These are phyloP conservation scores for Phaeosphaeriaceae sp. DNA, from an alignment of 2,329 filamentous ascomycete genomes.

Conservation along the genomic window DNA sequence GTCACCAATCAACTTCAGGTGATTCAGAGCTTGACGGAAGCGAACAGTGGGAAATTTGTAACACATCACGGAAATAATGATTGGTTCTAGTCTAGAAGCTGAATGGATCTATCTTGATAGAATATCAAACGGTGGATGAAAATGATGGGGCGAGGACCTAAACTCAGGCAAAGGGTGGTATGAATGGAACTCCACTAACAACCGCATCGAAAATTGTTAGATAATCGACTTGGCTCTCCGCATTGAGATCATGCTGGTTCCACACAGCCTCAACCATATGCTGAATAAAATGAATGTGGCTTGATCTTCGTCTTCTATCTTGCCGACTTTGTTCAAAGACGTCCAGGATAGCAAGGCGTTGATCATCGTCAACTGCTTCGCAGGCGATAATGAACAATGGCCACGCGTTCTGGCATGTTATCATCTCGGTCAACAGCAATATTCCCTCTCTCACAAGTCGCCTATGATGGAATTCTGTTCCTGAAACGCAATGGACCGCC, in stretches of 20 bases:
- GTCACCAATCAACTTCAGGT: conserved; percentile 13
- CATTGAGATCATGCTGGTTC: conserved; percentile 19
- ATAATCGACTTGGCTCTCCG: conserved; percentile 14
- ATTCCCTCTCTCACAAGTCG: conserved; percentile 20
- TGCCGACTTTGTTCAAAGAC: conserved; percentile 16
- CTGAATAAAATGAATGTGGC: conserved; percentile 17
- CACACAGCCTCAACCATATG: conserved; percentile 16
- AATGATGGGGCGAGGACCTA: not conserved
- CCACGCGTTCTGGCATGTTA: conserved; percentile 20
- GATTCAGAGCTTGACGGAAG: conserved; percentile 12
- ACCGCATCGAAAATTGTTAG: conserved; percentile 18
- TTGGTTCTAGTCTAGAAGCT: not conserved
- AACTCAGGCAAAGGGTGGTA: conserved; percentile 19
- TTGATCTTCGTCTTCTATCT: conserved; percentile 17
- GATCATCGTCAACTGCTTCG: conserved; percentile 15
- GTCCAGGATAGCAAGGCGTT: conserved; percentile 16
- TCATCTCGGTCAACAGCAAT: conserved; percentile 13
- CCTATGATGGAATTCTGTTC: conserved; percentile 14
- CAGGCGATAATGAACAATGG: conserved; percentile 18
- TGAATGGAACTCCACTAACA: conserved; percentile 14
- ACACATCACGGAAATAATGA: conserved; percentile 13
- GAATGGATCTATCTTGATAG: conserved; percentile 5
- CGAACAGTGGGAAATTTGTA: conserved; percentile 18
- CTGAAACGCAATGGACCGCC: conserved; percentile 14
- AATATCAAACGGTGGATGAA: not conserved